These are phyloP conservation scores for Starmera quercuum DNA, from an alignment of 805 yeast species.

Conservation along the genomic window DNA sequence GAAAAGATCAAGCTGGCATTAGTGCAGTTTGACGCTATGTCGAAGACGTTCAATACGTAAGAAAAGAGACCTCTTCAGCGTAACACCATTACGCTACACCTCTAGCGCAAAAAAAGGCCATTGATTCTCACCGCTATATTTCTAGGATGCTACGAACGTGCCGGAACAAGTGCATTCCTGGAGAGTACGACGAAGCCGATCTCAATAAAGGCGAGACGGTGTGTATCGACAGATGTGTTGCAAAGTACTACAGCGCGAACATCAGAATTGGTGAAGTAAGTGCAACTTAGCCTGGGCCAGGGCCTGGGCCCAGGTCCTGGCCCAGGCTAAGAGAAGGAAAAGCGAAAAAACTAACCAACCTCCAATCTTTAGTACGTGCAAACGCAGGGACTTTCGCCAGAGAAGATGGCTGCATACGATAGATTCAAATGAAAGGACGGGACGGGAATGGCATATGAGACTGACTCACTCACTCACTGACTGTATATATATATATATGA, in stretches of 20 bases:
- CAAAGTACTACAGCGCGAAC: conserved; percentile 74
- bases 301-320: too few species aligned
- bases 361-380: conserved; percentile 14
- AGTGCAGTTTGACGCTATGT: conserved; percentile 62
- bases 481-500: too few species aligned
- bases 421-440: conserved; percentile 3
- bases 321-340: background rate
- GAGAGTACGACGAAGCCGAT: conserved; percentile 80
- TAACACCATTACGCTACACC: too few species aligned
- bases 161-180: conserved; percentile 70
- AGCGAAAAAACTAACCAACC: conserved; percentile 7
- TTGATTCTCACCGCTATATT: too few species aligned
- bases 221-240: conserved; percentile 82
- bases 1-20: conserved; percentile 57
- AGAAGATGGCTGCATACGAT: conserved; percentile 14
- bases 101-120: too few species aligned
- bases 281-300: too few species aligned
- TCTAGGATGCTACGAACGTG: conserved; percentile 52
- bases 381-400: conserved; percentile 15
- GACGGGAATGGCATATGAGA: background rate
- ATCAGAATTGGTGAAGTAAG: conserved; percentile 44
- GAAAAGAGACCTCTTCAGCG: too few species aligned
- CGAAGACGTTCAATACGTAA: conserved; percentile 40
- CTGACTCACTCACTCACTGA: too few species aligned
- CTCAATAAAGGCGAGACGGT: conserved; percentile 75